phyloP scores from a whole-genome alignment of 2,329 filamentous ascomycete species.

The Biscogniauxia marginata region DNA sequence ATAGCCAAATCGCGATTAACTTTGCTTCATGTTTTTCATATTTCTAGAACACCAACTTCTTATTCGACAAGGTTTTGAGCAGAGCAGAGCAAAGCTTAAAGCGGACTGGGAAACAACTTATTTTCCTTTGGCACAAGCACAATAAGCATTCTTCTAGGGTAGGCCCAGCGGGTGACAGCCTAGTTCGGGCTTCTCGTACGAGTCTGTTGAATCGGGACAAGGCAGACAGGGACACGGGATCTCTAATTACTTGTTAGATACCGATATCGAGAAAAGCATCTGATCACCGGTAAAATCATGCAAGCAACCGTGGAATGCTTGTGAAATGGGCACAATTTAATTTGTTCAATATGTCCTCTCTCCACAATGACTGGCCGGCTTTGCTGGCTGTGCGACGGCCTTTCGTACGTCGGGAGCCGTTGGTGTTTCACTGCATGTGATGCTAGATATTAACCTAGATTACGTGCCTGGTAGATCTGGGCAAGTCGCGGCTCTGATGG shows the following conservation, averaged over 20 bases:
- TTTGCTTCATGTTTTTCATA: background rate
- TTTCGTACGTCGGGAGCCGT: background rate
- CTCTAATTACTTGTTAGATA: no score
- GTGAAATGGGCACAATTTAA: background rate
- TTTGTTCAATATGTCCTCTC: background rate
- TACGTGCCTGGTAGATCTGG: background rate
- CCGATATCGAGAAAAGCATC: background rate
- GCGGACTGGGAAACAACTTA: background rate
- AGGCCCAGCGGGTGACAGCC: background rate
- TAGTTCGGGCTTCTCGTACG: background rate
- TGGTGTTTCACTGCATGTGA: constrained; percentile 1
- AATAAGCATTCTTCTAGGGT: background rate
- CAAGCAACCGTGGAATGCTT: background rate
- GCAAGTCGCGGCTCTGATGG: background rate
- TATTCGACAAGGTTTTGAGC: background rate
- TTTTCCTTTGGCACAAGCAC: background rate
- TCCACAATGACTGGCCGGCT: background rate
- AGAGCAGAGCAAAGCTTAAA: background rate
- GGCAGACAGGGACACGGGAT: background rate
- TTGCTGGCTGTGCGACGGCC: background rate
- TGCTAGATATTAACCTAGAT: background rate
- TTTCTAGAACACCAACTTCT: background rate
- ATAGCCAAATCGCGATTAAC: background rate
- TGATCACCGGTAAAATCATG: background rate
- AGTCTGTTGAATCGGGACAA: background rate